phyloP scores from a whole-genome alignment of 1,284 basidiomycete species.

The Marasmius oreades region DNA sequence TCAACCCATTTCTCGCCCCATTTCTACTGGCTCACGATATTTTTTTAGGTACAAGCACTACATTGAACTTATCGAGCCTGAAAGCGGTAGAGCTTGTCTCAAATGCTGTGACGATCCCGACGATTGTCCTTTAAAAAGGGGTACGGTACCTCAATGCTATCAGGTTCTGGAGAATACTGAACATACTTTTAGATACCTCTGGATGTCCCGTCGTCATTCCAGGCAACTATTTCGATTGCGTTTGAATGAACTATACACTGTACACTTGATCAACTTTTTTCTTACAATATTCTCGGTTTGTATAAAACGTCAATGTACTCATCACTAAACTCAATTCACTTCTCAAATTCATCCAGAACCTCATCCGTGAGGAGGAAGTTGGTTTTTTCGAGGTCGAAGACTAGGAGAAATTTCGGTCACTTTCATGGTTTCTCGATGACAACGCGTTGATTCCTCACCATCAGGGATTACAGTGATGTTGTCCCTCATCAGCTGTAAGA shows the following conservation, averaged over 20 bases:
- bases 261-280: not conserved
- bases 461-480: constrained; percentile 50
- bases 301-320: not conserved
- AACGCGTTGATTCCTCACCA: constrained; percentile 29
- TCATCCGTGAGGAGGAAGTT: constrained; percentile 37
- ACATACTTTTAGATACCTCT: constrained; percentile 22
- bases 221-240: constrained; percentile 36
- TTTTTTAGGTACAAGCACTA: constrained; percentile 42
- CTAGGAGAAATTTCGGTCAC: constrained; percentile 23
- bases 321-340: constrained; percentile 19
- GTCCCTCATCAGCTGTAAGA: constrained; percentile 45
- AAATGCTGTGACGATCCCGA: constrained; percentile 45
- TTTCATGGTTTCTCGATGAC: not conserved
- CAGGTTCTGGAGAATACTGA: not conserved
- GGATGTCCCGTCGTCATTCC: constrained; percentile 33
- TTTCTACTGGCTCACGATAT: constrained; percentile 1
- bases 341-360: constrained; percentile 46
- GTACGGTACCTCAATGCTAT: constrained; percentile 19
- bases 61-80: constrained; percentile 48
- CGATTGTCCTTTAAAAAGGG: constrained; percentile 42
- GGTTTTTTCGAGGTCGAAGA: constrained; percentile 39
- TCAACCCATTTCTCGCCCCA: constrained; percentile 10
- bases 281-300: not conserved
- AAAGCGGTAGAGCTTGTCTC: constrained; percentile 41
- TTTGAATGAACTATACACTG: constrained; percentile 11